phyloP scores from a whole-genome alignment of 257 asterid species.

The Cynanchum wilfordii region DNA sequence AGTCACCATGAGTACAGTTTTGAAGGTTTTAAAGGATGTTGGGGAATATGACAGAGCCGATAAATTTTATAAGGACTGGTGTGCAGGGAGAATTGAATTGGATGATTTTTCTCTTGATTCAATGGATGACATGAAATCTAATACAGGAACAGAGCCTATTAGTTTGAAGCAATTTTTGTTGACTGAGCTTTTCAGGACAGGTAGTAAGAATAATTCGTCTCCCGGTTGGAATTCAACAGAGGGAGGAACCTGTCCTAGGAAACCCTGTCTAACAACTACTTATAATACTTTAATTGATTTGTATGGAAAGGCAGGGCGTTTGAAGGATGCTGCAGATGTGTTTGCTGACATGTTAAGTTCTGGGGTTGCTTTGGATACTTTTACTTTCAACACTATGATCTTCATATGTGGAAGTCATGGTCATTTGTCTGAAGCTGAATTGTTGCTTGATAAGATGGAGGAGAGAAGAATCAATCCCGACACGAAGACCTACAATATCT shows the following conservation, averaged over 20 bases:
- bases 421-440: constrained; percentile 72
- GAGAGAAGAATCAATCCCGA: constrained; percentile 74
- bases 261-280: constrained; percentile 63
- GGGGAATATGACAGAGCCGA: constrained; percentile 62
- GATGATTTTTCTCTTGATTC: constrained; percentile 67
- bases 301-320: constrained; percentile 83
- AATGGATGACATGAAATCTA: constrained; percentile 33
- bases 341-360: constrained; percentile 75
- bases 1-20: constrained; percentile 84
- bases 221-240: constrained; percentile 20
- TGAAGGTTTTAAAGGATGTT: constrained; percentile 85
- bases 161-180: constrained; percentile 71
- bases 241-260: constrained; percentile 35
- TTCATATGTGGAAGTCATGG: constrained; percentile 75
- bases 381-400: constrained; percentile 91
- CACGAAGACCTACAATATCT: constrained; percentile 76
- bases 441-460: constrained; percentile 71
- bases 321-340: constrained; percentile 73
- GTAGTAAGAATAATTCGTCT: constrained; percentile 42
- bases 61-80: constrained; percentile 74
- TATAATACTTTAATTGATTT: constrained; percentile 85
- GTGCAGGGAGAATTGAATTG: constrained; percentile 59
- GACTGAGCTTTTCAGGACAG: constrained; percentile 79
- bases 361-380: constrained; percentile 65
- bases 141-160: constrained; percentile 33